A percentile compares a stretch with the other conserved stretches of the same genome.
Conservation (phyloP, 176 grass and related monocot genomes). For the Triticum dicoccoides region DNA sequence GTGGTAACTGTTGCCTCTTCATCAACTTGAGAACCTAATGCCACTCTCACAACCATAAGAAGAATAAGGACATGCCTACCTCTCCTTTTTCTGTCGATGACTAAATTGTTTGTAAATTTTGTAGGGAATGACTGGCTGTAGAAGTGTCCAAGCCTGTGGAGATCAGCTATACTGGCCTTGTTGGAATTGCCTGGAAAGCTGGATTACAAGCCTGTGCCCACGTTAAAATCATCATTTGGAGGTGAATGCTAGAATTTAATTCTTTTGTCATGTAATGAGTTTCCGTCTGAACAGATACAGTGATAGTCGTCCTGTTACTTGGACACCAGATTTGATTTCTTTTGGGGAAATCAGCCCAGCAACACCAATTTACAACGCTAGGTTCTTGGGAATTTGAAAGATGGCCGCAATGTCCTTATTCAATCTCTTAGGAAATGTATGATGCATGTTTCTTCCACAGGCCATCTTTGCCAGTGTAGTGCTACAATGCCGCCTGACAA, state of each 20-base stretch:
- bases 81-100: background rate
- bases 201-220: constrained; percentile 29
- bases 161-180: constrained; percentile 16
- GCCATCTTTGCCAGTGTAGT: too few species aligned
- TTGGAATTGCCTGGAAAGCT: constrained; percentile 28
- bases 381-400: background rate
- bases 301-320: background rate
- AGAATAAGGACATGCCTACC: background rate
- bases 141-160: constrained; percentile 13
- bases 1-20: background rate
- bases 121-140: constrained; percentile 35
- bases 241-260: constrained; percentile 15
- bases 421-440: background rate
- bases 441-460: background rate
- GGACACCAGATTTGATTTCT: background rate
- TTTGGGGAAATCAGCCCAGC: background rate
- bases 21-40: background rate
- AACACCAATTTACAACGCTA: background rate
- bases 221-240: constrained; percentile 23
- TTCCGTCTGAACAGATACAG: constrained; percentile 3
- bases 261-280: background rate
- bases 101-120: constrained; percentile 16
- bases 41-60: background rate
- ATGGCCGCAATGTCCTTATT: background rate
- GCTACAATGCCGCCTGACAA: too few species aligned